Evolutionary conservation across 179 eudicot species (phyloP), one percentile per base, ranked within the genome.

Genomic region (Carnegiea gigantea): DNA sequence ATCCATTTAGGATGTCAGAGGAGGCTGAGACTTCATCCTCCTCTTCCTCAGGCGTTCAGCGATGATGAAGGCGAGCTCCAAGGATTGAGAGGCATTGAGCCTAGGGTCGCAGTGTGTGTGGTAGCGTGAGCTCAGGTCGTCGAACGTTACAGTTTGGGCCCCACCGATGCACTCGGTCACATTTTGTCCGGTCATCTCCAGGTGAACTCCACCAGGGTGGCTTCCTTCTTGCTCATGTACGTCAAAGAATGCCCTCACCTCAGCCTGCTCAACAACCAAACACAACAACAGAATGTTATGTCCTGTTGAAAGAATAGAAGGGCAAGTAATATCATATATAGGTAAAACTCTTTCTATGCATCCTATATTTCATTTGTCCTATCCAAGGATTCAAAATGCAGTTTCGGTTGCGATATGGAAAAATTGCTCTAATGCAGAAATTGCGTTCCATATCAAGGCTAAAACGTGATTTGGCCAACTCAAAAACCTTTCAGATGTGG

Each of bases 141-240:
- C 93, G 38, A 90, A 93, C 33, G 97, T 93, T 73, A 93, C 92
- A 0, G 93, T 93, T 80, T 89, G 88, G 33, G 92, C 86, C 26
- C 97, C 97, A 26, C 97, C 95, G 6, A 93, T 91, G 88, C 97
- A 93, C 83, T 92, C 96, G 0, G 96, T 92, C 82, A 92, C 96
- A 21, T 90, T 90, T 82, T 92, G 97, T 33, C 97, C 97, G 0
- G 98, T 93, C 98, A 93, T 93, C 86, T 93, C 98, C 46, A 92
- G 90, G 84, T 93, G 98, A 81, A 93, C 92, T 11, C 98, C 98
- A 30, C 98, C 98, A 0, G 98, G 94, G 87, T 92, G 87, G 86
- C 97, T 94, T 79, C 98, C 98, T 88, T 94, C 98, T 91, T 94
- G 95, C 77, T 94, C 93, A 46, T 92, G 98, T 72, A 94, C 93